Base-by-base conservation (phyloP, 2,329 filamentous ascomycete species). In the Trichoderma oligosporum region DNA sequence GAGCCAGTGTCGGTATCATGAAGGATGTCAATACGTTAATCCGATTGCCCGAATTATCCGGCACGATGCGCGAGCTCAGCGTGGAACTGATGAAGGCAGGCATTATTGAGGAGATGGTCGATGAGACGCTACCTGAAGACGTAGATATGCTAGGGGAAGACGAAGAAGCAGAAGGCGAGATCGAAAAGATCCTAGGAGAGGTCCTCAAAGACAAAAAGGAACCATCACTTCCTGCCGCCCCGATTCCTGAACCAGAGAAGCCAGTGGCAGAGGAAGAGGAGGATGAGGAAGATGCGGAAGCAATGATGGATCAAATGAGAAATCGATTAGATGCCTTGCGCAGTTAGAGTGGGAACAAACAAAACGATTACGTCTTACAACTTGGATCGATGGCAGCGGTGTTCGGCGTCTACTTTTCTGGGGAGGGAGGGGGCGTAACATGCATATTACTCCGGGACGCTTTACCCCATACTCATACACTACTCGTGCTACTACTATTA, bases 51-150 rank as follows among this genome's bases (percentile, higher is more conserved):
- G 89, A 96, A 63, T 78, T 97, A 61, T 90, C 87, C 18, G 85
- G 83, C 12, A 97, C 92, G 7, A 97, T 97, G 93, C 81, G 85
- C 61, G 90, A 96, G 71, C 77, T 97, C 48, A 88, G 86, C 66
- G 81, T 87, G 58, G 94, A 97, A 79, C 75, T 97, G 64, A 88
- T 96, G 72, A 95, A 91, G 76, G 93, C 94, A 2, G 94, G 93
- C 14, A 93, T 99, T 63, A 96, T 97, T 60, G 93, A 97, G 78
- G 94, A 99, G 77, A 97, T 97, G 89, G 85, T 96, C 4, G 89
- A 87, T 46, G 93, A 97, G 70, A 85, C 81, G 41, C 76, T 97
- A 63, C 90, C 91, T n/a, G 82, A 86, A 62, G 86, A 91, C 57
- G 74, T 86, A 51, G 77, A 90, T 64, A 78, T 83, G 53, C 82